Percentiles rank a stretch among this genome's conserved stretches.
Conservation (phyloP, 306 rosid species). For the Bauhinia variegata region DNA sequence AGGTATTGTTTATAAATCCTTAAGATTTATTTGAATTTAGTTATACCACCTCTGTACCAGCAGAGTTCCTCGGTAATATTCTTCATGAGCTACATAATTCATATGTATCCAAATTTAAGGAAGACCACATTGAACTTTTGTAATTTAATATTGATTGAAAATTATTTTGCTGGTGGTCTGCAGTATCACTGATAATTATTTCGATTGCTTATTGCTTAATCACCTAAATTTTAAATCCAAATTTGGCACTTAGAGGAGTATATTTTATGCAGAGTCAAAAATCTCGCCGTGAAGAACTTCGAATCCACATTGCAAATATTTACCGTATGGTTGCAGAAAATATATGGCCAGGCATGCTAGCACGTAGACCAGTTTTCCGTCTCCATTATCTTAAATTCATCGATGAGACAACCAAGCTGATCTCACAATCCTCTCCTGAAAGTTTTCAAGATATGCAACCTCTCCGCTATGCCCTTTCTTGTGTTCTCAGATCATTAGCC, state of each 20-base stretch:
- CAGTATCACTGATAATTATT: no score
- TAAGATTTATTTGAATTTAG: conserved; percentile 21
- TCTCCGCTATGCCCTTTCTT: conserved; percentile 93
- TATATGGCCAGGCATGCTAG: conserved; percentile 96
- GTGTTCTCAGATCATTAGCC: conserved; percentile 92
- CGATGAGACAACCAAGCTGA: conserved; percentile 78
- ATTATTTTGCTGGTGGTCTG: no score
- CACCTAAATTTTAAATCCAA: conserved; percentile 25
- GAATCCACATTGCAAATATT: conserved; percentile 88
- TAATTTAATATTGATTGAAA: no score
- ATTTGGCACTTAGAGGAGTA: conserved; percentile 29
- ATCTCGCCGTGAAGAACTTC: conserved; percentile 95
- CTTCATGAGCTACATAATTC: conserved; percentile 2
- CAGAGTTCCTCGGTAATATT: neutral
- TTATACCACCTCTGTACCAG: neutral
- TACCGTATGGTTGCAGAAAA: conserved; percentile 92
- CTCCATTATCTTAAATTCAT: conserved; percentile 90
- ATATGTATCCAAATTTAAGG: neutral
- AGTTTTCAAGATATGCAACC: conserved; percentile 96
- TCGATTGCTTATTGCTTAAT: no score
- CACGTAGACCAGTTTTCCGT: conserved; percentile 81
- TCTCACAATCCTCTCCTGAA: conserved; percentile 68
- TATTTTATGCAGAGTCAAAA: conserved; percentile 77
- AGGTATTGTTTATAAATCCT: conserved; percentile 59
- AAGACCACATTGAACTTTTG: neutral